phyloP scores from a whole-genome alignment of 768 basidiomycete genomes.

The Agrocybe pediades region DNA sequence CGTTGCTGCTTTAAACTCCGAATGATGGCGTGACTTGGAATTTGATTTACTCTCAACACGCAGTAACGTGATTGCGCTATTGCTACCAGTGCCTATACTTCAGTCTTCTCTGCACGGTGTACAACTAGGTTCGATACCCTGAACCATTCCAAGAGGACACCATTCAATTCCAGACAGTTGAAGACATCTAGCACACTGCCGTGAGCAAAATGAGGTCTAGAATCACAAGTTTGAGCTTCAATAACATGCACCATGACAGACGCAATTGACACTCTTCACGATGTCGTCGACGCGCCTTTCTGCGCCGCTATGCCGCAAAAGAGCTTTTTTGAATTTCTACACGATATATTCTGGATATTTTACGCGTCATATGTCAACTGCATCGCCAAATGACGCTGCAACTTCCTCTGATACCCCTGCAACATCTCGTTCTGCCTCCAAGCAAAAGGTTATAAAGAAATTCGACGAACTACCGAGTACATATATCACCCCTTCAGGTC shows the following conservation, averaged over 20 bases:
- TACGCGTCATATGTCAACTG: constrained; percentile 1
- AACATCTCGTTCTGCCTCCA: background rate
- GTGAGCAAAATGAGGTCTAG: too few relatives aligned
- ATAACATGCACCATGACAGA: too few relatives aligned
- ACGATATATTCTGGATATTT: background rate
- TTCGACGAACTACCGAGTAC: constrained; percentile 59
- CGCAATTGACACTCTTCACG: too few relatives aligned
- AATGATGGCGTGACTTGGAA: constrained; percentile 30
- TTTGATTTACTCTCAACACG: constrained; percentile 2
- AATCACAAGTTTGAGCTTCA: too few relatives aligned
- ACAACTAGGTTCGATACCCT: too few relatives aligned
- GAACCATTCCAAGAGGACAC: too few relatives aligned
- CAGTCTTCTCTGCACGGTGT: too few relatives aligned
- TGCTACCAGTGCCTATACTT: background rate
- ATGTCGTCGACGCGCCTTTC: constrained; percentile 22
- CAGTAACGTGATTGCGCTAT: constrained; percentile 11
- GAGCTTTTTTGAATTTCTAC: constrained; percentile 27
- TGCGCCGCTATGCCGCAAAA: constrained; percentile 1
- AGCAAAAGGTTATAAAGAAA: constrained; percentile 39
- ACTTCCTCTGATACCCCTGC: background rate
- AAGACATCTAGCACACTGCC: too few relatives aligned
- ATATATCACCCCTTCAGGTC: constrained; percentile 45
- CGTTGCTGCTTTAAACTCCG: constrained; percentile 42
- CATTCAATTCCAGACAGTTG: too few relatives aligned
- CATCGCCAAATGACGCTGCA: background rate